These are phyloP conservation scores for Tylopilus orsonianus DNA, from an alignment of 1,284 basidiomycete genomes.

Conservation along the genomic window DNA sequence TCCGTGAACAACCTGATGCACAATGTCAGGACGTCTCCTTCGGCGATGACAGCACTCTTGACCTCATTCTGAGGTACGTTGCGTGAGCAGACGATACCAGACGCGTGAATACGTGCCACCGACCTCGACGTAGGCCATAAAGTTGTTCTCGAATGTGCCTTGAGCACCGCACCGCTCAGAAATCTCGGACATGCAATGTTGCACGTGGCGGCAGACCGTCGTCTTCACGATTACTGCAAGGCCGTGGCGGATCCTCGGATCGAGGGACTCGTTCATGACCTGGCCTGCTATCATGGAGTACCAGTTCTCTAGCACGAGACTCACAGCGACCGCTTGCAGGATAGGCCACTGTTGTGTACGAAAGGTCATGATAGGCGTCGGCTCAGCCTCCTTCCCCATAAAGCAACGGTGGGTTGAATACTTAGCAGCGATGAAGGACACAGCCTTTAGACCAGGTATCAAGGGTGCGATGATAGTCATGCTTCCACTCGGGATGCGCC, in stretches of 20 bases:
- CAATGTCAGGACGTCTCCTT: conserved; percentile 52
- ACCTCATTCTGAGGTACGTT: conserved; percentile 43
- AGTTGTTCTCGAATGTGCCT: conserved; percentile 55
- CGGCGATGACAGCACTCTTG: conserved; percentile 50
- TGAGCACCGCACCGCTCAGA: conserved; percentile 56
- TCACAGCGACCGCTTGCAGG: conserved; percentile 44
- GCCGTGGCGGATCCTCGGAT: conserved; percentile 46
- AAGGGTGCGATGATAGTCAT: conserved; percentile 47
- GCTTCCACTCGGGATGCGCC: conserved; percentile 51
- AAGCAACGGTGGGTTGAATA: conserved; percentile 53
- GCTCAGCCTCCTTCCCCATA: conserved; percentile 39
- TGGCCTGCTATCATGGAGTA: conserved; percentile 38
- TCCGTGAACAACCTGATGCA: conserved; percentile 56
- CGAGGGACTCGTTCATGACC: conserved; percentile 36
- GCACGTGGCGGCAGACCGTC: conserved; percentile 49
- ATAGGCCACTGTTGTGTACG: conserved; percentile 59
- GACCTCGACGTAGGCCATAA: conserved; percentile 51
- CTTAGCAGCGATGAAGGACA: conserved; percentile 47
- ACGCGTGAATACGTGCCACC: conserved; percentile 9
- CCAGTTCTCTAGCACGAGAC: conserved; percentile 48
- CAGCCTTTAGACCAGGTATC: conserved; percentile 29
- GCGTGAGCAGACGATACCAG: conserved; percentile 8
- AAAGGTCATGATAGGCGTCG: conserved; percentile 50
- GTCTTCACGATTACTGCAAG: conserved; percentile 51
- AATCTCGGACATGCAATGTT: conserved; percentile 45